These are phyloP conservation scores for Calonectria pseudoturangicola DNA, from an alignment of 2,329 filamentous ascomycete species.

Conservation along the genomic window DNA sequence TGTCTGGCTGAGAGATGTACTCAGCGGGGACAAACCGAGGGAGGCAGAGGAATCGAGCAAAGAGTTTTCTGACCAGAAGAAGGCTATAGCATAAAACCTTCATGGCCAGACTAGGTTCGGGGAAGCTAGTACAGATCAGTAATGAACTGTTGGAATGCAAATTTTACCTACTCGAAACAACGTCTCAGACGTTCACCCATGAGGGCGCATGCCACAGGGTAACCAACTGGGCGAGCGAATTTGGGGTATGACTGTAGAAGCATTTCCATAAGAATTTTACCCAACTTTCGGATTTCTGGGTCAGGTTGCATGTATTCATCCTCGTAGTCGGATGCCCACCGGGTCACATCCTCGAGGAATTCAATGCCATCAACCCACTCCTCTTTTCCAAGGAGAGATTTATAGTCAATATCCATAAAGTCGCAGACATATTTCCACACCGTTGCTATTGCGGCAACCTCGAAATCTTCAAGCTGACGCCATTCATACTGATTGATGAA, in stretches of 20 bases:
- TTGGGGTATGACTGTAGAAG: conserved; percentile 74
- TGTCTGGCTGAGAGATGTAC: conserved; percentile 69
- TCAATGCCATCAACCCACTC: conserved; percentile 71
- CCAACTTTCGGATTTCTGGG: conserved; percentile 69
- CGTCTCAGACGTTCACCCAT: conserved; percentile 79
- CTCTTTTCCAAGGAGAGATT: conserved; percentile 59
- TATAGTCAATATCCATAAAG: conserved; percentile 78
- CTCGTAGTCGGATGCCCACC: conserved; percentile 76
- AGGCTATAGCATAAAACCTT: conserved; percentile 65
- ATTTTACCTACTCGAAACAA: conserved; percentile 76
- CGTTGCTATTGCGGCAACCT: conserved; percentile 79
- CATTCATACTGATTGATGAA: conserved; percentile 83
- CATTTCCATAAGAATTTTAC: conserved; percentile 76
- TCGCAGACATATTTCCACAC: conserved; percentile 84
- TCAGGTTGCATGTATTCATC: conserved; percentile 73
- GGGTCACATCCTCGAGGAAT: conserved; percentile 68
- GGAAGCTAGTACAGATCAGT: conserved; percentile 59
- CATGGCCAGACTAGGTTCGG: conserved; percentile 63
- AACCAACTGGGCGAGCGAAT: conserved; percentile 66
- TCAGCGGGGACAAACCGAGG: conserved; percentile 71
- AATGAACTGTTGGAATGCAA: not conserved
- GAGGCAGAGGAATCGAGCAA: conserved; percentile 74
- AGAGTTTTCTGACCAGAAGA: conserved; percentile 71
- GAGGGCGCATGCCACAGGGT: conserved; percentile 73
- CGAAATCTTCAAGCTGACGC: conserved; percentile 79